A percentile compares a stretch with the other conserved stretches of the same genome.
These are phyloP conservation scores for Forsythia viridissima DNA, from an alignment of 257 asterid species.

Conservation along the genomic window DNA sequence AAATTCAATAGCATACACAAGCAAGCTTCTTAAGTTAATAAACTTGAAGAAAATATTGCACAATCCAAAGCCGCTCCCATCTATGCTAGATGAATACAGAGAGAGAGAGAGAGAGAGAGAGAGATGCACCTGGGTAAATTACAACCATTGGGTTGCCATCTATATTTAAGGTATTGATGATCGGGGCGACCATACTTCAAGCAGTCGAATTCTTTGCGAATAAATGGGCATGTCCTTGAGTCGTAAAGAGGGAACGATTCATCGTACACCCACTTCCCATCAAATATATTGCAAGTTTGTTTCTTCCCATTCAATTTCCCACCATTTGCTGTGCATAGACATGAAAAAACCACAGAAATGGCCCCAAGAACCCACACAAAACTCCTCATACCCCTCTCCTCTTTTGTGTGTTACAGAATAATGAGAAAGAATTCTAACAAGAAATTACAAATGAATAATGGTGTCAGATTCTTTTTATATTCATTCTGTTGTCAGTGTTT, in stretches of 20 bases:
- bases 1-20: too few relatives aligned
- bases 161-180: constrained; percentile 50
- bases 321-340: neutral
- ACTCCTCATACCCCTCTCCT: neutral
- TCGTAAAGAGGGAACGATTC: constrained; percentile 62
- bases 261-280: constrained; percentile 66
- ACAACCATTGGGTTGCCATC: constrained; percentile 70
- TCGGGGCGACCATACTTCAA: constrained; percentile 55
- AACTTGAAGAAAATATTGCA: too few relatives aligned
- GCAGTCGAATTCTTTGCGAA: constrained; percentile 68
- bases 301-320: constrained; percentile 6
- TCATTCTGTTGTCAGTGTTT: too few relatives aligned
- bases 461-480: too few relatives aligned
- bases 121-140: constrained; percentile 44
- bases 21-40: too few relatives aligned
- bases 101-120: too few relatives aligned
- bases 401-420: too few relatives aligned
- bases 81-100: too few relatives aligned
- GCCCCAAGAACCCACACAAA: neutral
- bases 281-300: constrained; percentile 43
- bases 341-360: neutral
- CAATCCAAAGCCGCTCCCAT: too few relatives aligned
- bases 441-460: too few relatives aligned
- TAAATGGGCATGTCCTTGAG: constrained; percentile 47
- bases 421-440: too few relatives aligned